Conservation (phyloP, 164 flowering plant species). For the Annona cherimola region DNA sequence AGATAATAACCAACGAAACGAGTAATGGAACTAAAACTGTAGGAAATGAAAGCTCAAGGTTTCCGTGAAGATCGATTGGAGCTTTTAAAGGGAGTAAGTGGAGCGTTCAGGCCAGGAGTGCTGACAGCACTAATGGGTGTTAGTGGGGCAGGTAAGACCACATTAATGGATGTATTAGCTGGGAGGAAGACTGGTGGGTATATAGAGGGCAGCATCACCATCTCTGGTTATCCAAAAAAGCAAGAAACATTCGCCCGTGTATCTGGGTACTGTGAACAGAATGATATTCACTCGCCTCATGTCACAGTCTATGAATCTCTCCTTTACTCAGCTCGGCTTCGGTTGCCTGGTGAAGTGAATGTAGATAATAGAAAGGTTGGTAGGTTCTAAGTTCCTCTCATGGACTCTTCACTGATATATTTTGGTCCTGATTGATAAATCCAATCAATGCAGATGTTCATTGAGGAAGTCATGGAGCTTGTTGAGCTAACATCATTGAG, state of each 20-base stretch:
- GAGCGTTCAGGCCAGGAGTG: slow-evolving; percentile 48
- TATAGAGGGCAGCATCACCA: slow-evolving; percentile 37
- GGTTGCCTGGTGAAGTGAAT: slow-evolving; percentile 34
- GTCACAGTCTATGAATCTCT: slow-evolving; percentile 47
- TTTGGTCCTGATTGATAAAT: slow-evolving; percentile 1
- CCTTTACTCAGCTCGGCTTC: slow-evolving; percentile 45
- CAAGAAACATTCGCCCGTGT: slow-evolving; percentile 50
- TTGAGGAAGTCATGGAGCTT: slow-evolving; percentile 53
- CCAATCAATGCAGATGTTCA: slow-evolving; percentile 34
- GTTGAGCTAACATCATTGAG: slow-evolving; percentile 37
- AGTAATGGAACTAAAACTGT: background rate
- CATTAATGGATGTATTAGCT: slow-evolving; percentile 47
- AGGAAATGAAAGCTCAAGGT: slow-evolving; percentile 35
- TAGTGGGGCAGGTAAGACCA: slow-evolving; percentile 61
- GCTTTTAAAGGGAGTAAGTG: slow-evolving; percentile 42
- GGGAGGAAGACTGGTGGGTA: slow-evolving; percentile 50
- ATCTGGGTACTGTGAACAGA: slow-evolving; percentile 52
- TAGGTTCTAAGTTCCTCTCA: background rate
- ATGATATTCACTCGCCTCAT: slow-evolving; percentile 49
- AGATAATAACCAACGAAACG: background rate
- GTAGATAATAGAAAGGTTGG: slow-evolving; percentile 28
- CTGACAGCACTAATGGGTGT: slow-evolving; percentile 56
- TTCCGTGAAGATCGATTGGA: slow-evolving; percentile 20
- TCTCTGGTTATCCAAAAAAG: slow-evolving; percentile 45
- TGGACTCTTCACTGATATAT: background rate